A percentile compares a stretch with the other conserved stretches of the same genome.
Evolutionary conservation across 805 yeast species (phyloP).

Genomic region (Maudiozyma serrabonitensis): DNA sequence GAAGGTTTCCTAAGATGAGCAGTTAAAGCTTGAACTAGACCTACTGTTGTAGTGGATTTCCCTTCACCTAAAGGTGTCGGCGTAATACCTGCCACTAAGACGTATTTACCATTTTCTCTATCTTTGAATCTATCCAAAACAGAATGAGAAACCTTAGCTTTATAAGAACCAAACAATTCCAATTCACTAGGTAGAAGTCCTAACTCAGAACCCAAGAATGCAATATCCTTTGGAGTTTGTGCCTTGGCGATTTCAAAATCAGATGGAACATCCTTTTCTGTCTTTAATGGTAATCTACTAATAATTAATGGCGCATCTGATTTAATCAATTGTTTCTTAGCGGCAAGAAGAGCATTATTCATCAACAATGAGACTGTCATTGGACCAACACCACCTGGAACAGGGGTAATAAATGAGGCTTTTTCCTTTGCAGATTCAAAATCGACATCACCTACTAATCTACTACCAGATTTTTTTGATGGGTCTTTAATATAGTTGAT

Average conservation of each 20-base stretch:
- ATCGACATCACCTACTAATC: slow-evolving; percentile 93
- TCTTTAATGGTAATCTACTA: slow-evolving; percentile 47
- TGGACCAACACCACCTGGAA: slow-evolving; percentile 99
- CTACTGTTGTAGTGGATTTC: slow-evolving; percentile 92
- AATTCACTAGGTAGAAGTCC: slow-evolving; percentile 73
- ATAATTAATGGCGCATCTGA: slow-evolving; percentile 35
- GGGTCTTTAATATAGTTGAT: slow-evolving; percentile 79
- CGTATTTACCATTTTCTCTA: slow-evolving; percentile 68
- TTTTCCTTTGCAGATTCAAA: slow-evolving; percentile 52
- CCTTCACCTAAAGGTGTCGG: slow-evolving; percentile 99
- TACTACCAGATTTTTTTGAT: slow-evolving; percentile 63
- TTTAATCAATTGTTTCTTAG: slow-evolving; percentile 42
- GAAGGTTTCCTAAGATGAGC: slow-evolving; percentile 77
- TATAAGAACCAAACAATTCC: slow-evolving; percentile 81
- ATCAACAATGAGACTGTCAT: slow-evolving; percentile 97
- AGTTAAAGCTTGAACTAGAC: slow-evolving; percentile 89
- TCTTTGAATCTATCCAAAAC: slow-evolving; percentile 57
- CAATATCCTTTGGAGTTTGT: slow-evolving; percentile 78
- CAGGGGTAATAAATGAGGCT: slow-evolving; percentile 78
- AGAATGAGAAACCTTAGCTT: slow-evolving; percentile 75
- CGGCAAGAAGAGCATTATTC: slow-evolving; percentile 72
- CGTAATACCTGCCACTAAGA: slow-evolving; percentile 92
- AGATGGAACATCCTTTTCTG: slow-evolving; percentile 69
- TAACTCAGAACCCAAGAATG: slow-evolving; percentile 65
- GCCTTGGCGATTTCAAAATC: slow-evolving; percentile 85